phyloP scores from a whole-genome alignment of 2,329 filamentous ascomycete species.

The Fusarium pseudograminearum region DNA sequence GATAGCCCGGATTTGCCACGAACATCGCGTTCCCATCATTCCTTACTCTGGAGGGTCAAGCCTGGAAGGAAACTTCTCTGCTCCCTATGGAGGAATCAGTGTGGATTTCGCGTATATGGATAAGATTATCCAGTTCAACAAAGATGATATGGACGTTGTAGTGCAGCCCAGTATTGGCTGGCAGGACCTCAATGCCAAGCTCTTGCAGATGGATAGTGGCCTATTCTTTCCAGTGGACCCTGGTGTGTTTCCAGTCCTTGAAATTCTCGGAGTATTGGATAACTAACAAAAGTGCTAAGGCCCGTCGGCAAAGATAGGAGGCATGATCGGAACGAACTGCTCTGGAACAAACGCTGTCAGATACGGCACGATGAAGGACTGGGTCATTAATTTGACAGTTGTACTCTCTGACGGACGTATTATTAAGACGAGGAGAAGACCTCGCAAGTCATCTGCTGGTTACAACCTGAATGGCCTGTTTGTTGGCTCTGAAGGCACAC shows the following conservation, averaged over 20 bases:
- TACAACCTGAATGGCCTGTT: slow-evolving; percentile 87
- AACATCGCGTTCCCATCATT: slow-evolving; percentile 84
- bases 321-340: slow-evolving; percentile 85
- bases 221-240: slow-evolving; percentile 95
- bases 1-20: slow-evolving; percentile 77
- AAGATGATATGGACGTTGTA: slow-evolving; percentile 91
- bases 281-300: slow-evolving; percentile 51
- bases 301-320: slow-evolving; percentile 79
- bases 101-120: slow-evolving; percentile 94
- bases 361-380: slow-evolving; percentile 90
- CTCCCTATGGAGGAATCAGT: slow-evolving; percentile 86
- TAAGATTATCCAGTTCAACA: slow-evolving; percentile 80
- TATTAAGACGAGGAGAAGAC: slow-evolving; percentile 82
- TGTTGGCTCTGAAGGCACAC: slow-evolving; percentile 83
- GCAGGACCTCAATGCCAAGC: slow-evolving; percentile 84
- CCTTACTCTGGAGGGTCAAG: slow-evolving; percentile 89
- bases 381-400: slow-evolving; percentile 85
- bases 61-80: slow-evolving; percentile 90
- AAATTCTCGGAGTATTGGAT: neutral
- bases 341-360: slow-evolving; percentile 83
- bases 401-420: slow-evolving; percentile 82
- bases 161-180: slow-evolving; percentile 93
- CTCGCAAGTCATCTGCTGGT: slow-evolving; percentile 82
- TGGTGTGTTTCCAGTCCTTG: slow-evolving; percentile 57
- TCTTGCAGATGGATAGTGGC: slow-evolving; percentile 76